phyloP scores from a whole-genome alignment of 371 early-diverging fungal genomes.

The Syncephalastrum sp. region DNA sequence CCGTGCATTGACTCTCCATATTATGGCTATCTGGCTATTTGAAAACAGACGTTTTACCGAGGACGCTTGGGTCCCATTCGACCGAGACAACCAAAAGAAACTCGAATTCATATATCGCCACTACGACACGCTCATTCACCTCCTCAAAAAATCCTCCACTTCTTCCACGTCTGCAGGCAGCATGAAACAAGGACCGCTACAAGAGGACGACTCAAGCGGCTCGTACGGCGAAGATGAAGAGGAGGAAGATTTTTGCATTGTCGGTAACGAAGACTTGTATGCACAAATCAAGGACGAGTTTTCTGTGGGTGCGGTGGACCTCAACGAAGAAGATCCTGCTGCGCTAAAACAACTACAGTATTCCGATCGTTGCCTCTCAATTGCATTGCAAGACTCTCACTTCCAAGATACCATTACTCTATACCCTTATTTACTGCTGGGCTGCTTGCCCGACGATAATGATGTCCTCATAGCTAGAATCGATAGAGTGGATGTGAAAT shows the following conservation, averaged over 20 bases:
- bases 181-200: not conserved
- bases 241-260: not conserved
- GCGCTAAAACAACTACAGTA: conserved; percentile 18
- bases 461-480: conserved; percentile 36
- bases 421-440: conserved; percentile 31
- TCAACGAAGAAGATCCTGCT: conserved; percentile 32
- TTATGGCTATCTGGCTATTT: conserved; percentile 36
- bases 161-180: not conserved
- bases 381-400: conserved; percentile 29
- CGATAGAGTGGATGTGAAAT: conserved; percentile 5
- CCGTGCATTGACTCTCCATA: not conserved
- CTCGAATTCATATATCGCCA: conserved; percentile 37
- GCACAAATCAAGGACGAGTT: too few relatives aligned
- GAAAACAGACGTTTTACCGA: conserved; percentile 34
- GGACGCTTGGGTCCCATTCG: conserved; percentile 40
- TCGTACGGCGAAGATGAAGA: not conserved
- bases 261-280: not conserved
- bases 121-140: conserved; percentile 17
- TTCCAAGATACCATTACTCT: conserved; percentile 30
- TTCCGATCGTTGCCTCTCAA: conserved; percentile 22
- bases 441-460: conserved; percentile 30
- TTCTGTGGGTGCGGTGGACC: conserved; percentile 11
- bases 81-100: conserved; percentile 34
- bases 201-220: not conserved
- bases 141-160: too few relatives aligned